Evolutionary conservation across 106 monocot genomes (phyloP), one percentile per base, ranked within the genome.

Genomic region (Platanthera guangdongensis): DNA sequence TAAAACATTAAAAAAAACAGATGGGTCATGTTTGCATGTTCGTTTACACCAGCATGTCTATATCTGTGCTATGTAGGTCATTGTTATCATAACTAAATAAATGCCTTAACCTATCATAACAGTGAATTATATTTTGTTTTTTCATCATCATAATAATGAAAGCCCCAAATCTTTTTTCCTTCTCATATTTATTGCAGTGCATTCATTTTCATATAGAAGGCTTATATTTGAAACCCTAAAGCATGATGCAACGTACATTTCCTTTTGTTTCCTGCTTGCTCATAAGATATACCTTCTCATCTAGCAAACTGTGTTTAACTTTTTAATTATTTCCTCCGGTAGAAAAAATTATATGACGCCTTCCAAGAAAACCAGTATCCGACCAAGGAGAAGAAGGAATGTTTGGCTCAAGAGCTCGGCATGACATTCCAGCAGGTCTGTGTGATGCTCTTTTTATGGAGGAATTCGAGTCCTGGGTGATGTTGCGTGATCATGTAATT

Each of bases 361-460:
- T 81, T 81, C 69, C 75, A 81, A 70, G 75, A 81, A 75, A 81
- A 81, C 25, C 80, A 81, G 48, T 81, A 81, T 48, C 80, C 80
- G 47, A 69, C 67, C 13, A 67, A 74, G n/a, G 51, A 75, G 52
- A 57, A 69, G 22, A 81, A 57, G 53, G 80, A 75, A 69, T 75
- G 70, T 57, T 48, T 81, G 7, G 75, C 80, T 65, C 75, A 75
- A 70, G 75, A 81, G 55, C 75, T 81, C 65, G 57, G 80, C 22
- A 45, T 75, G 68, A 75, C 75, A 75, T 69, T 19, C 51, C 28
- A 55, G 25, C 80, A 81, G 80, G 80, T 81, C 55, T 16, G 49
- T 72, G 9, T 22, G 46, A 21, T 72, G 72, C 9, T 50, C 51
- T 51, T 72, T 72, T 9, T 10, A 46, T 70, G 47, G 16, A 5